Evolutionary conservation across 345 rosid genomes (phyloP).

Genomic region (Erucastrum elatum): DNA sequence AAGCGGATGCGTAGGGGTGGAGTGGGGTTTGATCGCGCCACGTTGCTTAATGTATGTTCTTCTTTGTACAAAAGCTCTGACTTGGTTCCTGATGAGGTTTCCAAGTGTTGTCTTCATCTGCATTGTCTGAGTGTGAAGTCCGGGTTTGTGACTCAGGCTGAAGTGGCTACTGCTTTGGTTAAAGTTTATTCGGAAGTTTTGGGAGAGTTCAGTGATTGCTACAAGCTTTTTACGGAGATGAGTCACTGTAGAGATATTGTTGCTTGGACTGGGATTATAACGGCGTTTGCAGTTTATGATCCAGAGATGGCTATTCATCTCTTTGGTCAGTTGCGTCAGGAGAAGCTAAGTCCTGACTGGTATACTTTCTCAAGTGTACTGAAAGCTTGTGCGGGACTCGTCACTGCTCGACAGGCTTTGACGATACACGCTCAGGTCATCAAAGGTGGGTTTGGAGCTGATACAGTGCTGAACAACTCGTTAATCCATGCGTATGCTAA

Average conservation of each 20-base stretch:
- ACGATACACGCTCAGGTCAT: slow-evolving; percentile 64
- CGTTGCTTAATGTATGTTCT: slow-evolving; percentile 65
- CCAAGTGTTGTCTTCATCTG: slow-evolving; percentile 56
- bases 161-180: slow-evolving; percentile 69
- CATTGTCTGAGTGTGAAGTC: slow-evolving; percentile 60
- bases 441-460: slow-evolving; percentile 61
- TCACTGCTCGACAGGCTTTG: slow-evolving; percentile 55
- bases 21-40: slow-evolving; percentile 67
- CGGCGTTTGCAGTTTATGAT: slow-evolving; percentile 65
- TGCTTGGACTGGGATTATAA: slow-evolving; percentile 80
- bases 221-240: slow-evolving; percentile 61
- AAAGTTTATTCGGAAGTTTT: slow-evolving; percentile 74
- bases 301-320: slow-evolving; percentile 68
- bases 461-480: slow-evolving; percentile 64
- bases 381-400: slow-evolving; percentile 83
- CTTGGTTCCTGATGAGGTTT: slow-evolving; percentile 39
- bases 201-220: slow-evolving; percentile 55
- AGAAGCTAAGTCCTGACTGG: slow-evolving; percentile 65
- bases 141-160: slow-evolving; percentile 54
- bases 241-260: slow-evolving; percentile 50
- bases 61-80: slow-evolving; percentile 50
- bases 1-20: slow-evolving; percentile 52
- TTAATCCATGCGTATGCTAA: slow-evolving; percentile 85
- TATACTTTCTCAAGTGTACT: slow-evolving; percentile 72
- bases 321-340: slow-evolving; percentile 51